Evolutionary conservation across 805 yeast genomes (phyloP).

Genomic region (Soucietia sequanensis): DNA sequence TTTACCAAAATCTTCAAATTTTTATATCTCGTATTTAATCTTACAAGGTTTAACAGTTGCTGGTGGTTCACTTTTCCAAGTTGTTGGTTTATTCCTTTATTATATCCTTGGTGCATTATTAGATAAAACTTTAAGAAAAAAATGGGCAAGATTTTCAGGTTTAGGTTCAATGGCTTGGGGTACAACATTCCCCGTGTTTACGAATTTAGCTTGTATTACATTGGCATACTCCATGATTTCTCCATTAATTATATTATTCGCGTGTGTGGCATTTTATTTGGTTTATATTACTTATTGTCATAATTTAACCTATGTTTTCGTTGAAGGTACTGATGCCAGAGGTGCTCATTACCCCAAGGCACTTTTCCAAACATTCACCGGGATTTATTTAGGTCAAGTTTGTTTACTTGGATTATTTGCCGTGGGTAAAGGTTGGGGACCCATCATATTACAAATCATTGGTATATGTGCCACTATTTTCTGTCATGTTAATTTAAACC

Average conservation of each 20-base stretch:
- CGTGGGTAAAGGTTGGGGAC: constrained; percentile 95
- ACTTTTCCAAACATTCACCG: constrained; percentile 81
- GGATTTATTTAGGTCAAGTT: constrained; percentile 83
- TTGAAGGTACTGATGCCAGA: constrained; percentile 68
- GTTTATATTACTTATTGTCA: constrained; percentile 77
- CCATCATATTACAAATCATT: constrained; percentile 72
- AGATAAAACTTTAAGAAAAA: constrained; percentile 67
- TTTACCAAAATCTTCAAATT: constrained; percentile 72
- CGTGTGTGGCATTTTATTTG: constrained; percentile 65
- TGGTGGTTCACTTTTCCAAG: constrained; percentile 64
- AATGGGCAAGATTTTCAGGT: constrained; percentile 56
- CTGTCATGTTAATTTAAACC: constrained; percentile 60
- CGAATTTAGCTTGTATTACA: constrained; percentile 66
- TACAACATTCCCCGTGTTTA: constrained; percentile 72
- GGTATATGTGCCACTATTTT: constrained; percentile 64
- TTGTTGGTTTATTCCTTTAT: constrained; percentile 56
- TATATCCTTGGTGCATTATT: constrained; percentile 56
- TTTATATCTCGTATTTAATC: constrained; percentile 64
- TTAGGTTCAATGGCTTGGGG: constrained; percentile 66
- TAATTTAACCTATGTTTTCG: constrained; percentile 69
- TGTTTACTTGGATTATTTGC: constrained; percentile 84
- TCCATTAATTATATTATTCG: constrained; percentile 78
- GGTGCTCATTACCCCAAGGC: constrained; percentile 90
- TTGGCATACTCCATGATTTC: constrained; percentile 72
- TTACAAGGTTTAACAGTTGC: constrained; percentile 68